Evolutionary conservation across 352 stramenopile species (phyloP).

Genomic region (Pythium monospermum): DNA sequence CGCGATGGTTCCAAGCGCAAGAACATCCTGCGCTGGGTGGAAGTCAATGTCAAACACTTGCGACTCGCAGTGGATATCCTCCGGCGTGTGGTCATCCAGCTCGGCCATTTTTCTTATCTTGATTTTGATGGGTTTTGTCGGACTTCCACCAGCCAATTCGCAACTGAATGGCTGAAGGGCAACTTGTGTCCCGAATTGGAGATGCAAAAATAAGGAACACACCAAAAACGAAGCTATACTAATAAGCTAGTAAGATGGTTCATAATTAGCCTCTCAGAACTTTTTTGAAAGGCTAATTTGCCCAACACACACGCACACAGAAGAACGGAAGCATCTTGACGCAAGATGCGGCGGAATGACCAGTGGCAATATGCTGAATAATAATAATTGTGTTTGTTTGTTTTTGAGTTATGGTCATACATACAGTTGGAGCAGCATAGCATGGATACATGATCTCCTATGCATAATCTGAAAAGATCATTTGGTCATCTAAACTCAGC

Average conservation of each 20-base stretch:
- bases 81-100: slow-evolving; percentile 69
- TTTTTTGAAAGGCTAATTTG: no score
- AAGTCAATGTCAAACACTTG: slow-evolving; percentile 88
- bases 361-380: no score
- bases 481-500: slow-evolving; percentile 51
- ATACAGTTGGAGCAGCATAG: neutral
- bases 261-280: no score
- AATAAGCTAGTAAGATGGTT: neutral
- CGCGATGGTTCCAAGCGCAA: slow-evolving; percentile 69
- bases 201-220: slow-evolving; percentile 5
- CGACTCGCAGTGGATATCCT: slow-evolving; percentile 68
- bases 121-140: neutral
- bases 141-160: slow-evolving; percentile 3
- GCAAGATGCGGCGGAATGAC: no score
- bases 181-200: slow-evolving; percentile 10
- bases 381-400: no score
- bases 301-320: no score
- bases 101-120: slow-evolving; percentile 36
- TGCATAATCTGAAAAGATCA: slow-evolving; percentile 74
- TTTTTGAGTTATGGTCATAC: no score
- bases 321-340: no score
- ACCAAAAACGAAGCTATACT: neutral
- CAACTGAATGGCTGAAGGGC: slow-evolving; percentile 20
- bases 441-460: no score
- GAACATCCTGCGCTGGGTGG: slow-evolving; percentile 61